These are phyloP conservation scores for Naganishia sp. DNA, from an alignment of 1,284 basidiomycete species.

Conservation along the genomic window DNA sequence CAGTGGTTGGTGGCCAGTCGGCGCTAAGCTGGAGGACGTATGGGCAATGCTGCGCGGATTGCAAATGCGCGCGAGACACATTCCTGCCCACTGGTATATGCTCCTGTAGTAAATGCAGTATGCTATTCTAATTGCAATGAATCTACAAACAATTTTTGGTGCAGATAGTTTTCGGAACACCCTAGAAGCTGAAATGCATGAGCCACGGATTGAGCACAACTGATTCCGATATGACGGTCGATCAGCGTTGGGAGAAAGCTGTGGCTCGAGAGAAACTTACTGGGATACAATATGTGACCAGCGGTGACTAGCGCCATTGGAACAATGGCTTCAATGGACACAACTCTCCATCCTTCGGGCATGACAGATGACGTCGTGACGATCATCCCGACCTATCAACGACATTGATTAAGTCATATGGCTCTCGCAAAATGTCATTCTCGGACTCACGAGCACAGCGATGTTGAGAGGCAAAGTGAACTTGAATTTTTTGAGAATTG, in stretches of 20 bases:
- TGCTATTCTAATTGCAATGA: no score
- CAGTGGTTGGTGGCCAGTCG: no score
- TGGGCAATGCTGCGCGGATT: no score
- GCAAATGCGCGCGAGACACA: no score
- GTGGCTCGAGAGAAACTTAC: not conserved
- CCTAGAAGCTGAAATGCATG: constrained; percentile 26
- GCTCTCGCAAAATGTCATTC: not conserved
- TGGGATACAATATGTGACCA: constrained; percentile 42
- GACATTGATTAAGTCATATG: not conserved
- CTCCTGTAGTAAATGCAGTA: no score
- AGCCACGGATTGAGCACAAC: constrained; percentile 26
- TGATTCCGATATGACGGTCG: not conserved
- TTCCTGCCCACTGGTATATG: no score
- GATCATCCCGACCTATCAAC: constrained; percentile 58
- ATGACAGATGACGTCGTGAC: constrained; percentile 38
- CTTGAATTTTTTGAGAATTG: constrained; percentile 73
- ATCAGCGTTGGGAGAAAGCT: not conserved
- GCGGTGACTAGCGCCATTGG: constrained; percentile 42
- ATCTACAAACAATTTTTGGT: no score
- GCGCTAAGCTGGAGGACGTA: no score
- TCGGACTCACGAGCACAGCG: constrained; percentile 53
- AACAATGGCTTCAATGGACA: constrained; percentile 40
- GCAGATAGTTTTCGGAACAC: not conserved
- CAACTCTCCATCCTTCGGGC: constrained; percentile 40
- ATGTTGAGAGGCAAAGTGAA: constrained; percentile 63